Evolutionary conservation across 257 asterid species (phyloP).

Genomic region (Avicennia marina): DNA sequence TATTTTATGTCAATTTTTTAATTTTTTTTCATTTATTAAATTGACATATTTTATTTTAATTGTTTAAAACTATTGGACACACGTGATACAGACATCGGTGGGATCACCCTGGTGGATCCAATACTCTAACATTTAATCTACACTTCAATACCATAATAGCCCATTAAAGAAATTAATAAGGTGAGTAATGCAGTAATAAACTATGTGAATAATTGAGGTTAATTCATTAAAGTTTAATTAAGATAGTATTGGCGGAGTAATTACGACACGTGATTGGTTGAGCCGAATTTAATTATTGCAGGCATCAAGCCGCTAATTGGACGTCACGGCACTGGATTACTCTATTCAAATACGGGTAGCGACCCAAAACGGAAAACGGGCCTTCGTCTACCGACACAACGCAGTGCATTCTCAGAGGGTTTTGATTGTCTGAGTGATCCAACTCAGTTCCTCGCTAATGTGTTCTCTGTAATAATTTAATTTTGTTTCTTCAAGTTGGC

Average conservation of each 20-base stretch:
- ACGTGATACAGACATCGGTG: no score
- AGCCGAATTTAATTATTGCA: neutral
- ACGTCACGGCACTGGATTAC: neutral
- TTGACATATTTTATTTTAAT: no score
- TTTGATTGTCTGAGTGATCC: constrained; percentile 8
- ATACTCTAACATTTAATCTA: no score
- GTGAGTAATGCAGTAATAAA: no score
- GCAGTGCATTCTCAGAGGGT: neutral
- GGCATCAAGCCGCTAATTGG: neutral
- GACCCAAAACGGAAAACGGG: neutral
- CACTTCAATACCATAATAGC: neutral
- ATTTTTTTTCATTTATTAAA: no score
- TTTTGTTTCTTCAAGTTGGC: neutral
- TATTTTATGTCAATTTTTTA: no score
- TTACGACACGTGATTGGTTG: neutral
- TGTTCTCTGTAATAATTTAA: neutral
- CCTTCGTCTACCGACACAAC: constrained; percentile 9
- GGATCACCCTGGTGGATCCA: no score
- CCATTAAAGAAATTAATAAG: neutral
- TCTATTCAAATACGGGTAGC: neutral
- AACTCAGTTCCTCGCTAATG: constrained; percentile 7
- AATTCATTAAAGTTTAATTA: neutral
- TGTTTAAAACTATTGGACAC: neutral
- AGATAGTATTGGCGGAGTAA: neutral
- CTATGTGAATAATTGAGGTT: constrained; percentile 13